Evolutionary conservation across 768 basidiomycete genomes (phyloP).

Genomic region (Mrakia gelida): DNA sequence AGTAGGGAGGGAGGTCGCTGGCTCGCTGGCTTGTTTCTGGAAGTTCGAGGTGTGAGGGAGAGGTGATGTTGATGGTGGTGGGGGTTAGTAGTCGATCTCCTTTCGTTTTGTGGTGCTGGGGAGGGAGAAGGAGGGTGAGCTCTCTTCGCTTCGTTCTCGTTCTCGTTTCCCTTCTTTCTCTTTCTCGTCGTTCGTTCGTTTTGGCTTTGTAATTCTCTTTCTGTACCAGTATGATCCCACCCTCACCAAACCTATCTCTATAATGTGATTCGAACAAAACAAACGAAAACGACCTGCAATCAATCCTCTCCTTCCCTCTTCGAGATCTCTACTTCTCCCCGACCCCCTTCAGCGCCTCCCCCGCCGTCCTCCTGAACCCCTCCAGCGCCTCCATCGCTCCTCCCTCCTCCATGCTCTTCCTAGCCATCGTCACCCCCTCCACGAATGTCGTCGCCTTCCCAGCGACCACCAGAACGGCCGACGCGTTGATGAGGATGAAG

Average conservation of each 20-base stretch:
- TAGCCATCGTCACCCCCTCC: slow-evolving; percentile 67
- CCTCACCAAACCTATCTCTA: no score
- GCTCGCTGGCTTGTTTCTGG: no score
- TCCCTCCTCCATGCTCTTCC: slow-evolving; percentile 48
- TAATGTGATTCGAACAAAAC: no score
- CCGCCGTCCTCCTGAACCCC: slow-evolving; percentile 45
- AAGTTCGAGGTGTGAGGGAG: no score
- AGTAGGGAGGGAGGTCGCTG: background rate
- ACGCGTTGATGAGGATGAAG: slow-evolving; percentile 86
- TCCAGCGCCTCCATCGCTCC: slow-evolving; percentile 48
- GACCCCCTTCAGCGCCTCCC: slow-evolving; percentile 34
- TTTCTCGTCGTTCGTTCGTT: background rate
- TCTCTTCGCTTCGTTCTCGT: background rate
- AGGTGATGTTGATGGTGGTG: background rate
- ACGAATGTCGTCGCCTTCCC: slow-evolving; percentile 66
- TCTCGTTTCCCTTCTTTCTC: background rate
- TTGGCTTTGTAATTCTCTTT: background rate
- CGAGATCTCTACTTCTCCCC: background rate
- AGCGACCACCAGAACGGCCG: slow-evolving; percentile 79
- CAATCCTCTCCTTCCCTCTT: no score
- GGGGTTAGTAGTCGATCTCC: background rate
- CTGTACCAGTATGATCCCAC: background rate
- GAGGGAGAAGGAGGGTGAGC: no score
- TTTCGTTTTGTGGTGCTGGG: background rate
- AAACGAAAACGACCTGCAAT: no score